phyloP scores from a whole-genome alignment of 805 yeast genomes.

The Candida jianshihensis region DNA sequence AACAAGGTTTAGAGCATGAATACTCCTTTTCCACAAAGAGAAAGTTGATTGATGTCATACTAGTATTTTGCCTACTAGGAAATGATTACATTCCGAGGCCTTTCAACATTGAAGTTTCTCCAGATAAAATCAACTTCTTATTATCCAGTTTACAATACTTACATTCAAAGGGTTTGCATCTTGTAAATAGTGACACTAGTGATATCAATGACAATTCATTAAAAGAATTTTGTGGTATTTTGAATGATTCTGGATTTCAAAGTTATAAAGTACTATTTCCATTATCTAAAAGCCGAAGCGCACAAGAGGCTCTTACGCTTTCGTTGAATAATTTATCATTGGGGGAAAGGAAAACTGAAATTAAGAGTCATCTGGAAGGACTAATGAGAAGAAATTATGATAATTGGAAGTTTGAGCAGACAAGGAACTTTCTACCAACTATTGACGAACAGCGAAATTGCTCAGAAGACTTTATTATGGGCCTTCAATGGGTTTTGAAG shows the following conservation, averaged over 20 bases:
- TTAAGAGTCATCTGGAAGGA: constrained; percentile 36
- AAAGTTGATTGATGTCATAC: constrained; percentile 71
- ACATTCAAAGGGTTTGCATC: constrained; percentile 61
- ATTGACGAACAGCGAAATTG: constrained; percentile 38
- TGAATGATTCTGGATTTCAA: constrained; percentile 2
- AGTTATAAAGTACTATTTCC: constrained; percentile 1
- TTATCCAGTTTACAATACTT: constrained; percentile 46
- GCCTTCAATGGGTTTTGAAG: constrained; percentile 87
- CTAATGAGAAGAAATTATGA: constrained; percentile 59
- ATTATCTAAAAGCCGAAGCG: neutral
- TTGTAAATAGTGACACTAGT: constrained; percentile 72
- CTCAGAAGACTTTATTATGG: constrained; percentile 74
- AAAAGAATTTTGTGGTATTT: constrained; percentile 43
- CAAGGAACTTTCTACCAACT: too few species aligned
- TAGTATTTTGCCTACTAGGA: constrained; percentile 86
- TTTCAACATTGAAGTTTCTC: constrained; percentile 79
- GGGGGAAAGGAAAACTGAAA: constrained; percentile 46
- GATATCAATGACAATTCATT: constrained; percentile 57
- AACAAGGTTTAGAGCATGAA: constrained; percentile 63
- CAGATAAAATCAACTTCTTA: constrained; percentile 79
- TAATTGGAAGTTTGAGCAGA: constrained; percentile 70
- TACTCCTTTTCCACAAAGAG: constrained; percentile 28
- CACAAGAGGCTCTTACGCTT: neutral
- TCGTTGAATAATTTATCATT: constrained; percentile 25
- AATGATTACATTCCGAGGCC: constrained; percentile 93